Evolutionary conservation across 169 alveolate genomes (phyloP).

Genomic region (Miamiensis avidus): DNA sequence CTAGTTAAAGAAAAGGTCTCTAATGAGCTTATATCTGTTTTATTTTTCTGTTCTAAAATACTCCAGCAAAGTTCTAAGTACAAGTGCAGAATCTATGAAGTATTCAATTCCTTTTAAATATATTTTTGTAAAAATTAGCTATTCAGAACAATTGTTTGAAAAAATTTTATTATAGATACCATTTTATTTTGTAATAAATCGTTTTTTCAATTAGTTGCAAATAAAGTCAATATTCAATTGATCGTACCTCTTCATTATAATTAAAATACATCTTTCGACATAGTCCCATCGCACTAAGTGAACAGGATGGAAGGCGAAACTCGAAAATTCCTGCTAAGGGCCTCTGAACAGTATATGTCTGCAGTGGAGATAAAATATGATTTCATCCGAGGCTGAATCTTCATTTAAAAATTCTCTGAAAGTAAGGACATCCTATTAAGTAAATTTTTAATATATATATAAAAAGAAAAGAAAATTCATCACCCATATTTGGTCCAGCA

Average conservation of each 20-base stretch:
- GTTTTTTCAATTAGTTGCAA: not conserved
- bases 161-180: not conserved
- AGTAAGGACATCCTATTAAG: not conserved
- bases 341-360: conserved; percentile 20
- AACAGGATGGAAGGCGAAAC: conserved; percentile 9
- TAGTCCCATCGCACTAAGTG: conserved; percentile 2
- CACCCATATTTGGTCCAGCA: conserved; percentile 13
- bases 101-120: not conserved
- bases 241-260: conserved; percentile 2
- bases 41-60: conserved; percentile 21
- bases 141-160: not conserved
- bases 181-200: not conserved
- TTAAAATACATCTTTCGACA: not conserved
- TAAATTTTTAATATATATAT: too few species aligned
- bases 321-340: not conserved
- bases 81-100: conserved; percentile 18
- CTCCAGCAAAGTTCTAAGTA: conserved; percentile 2
- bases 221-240: conserved; percentile 5
- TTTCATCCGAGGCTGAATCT: conserved; percentile 18
- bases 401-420: conserved; percentile 20
- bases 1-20: conserved; percentile 11
- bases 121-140: too few species aligned
- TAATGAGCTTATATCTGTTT: not conserved
- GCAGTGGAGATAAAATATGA: conserved; percentile 5
- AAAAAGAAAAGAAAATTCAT: not conserved